These are phyloP conservation scores for Trametes villosa DNA, from an alignment of 768 basidiomycete species.

Conservation along the genomic window DNA sequence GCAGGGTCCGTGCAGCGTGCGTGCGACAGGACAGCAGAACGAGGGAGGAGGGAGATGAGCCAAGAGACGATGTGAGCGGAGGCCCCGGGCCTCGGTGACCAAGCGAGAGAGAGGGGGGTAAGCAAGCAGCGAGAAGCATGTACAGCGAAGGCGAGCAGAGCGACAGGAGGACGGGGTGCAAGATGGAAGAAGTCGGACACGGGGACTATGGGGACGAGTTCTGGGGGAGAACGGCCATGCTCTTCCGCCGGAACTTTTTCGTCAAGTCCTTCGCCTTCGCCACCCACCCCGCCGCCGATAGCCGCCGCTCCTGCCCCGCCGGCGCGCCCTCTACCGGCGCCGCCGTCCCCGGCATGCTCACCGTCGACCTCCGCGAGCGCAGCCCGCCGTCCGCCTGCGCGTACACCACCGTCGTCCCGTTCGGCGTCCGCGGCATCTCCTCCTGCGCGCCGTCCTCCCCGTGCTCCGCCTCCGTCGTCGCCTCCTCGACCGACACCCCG, in stretches of 20 bases:
- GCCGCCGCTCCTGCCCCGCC: conserved; percentile 6
- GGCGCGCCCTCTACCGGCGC: background rate
- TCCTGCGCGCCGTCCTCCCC: conserved; percentile 10
- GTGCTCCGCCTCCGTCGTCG: conserved; percentile 29
- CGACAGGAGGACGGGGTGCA: background rate
- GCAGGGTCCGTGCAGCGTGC: no score
- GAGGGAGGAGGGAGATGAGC: background rate
- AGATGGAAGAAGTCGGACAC: background rate
- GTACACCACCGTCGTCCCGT: conserved; percentile 18
- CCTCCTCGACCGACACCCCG: conserved; percentile 34
- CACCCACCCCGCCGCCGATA: conserved; percentile 23
- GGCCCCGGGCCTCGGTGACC: background rate
- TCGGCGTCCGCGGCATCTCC: conserved; percentile 5
- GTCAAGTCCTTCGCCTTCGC: conserved; percentile 33
- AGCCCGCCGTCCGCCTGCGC: conserved; percentile 13
- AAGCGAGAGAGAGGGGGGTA: background rate
- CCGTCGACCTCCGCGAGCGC: conserved; percentile 24
- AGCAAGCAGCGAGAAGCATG: conserved; percentile 17
- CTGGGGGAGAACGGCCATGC: conserved; percentile 24
- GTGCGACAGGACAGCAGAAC: no score
- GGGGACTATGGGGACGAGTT: conserved; percentile 15
- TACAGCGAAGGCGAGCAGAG: conserved; percentile 18
- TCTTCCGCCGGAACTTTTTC: conserved; percentile 26
- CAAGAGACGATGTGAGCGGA: background rate
- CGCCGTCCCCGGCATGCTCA: conserved; percentile 19